Percentiles rank a stretch among this genome's conserved stretches.
Evolutionary conservation across 2,329 filamentous ascomycete species (phyloP).

Genomic region (Fusarium coffeatum): DNA sequence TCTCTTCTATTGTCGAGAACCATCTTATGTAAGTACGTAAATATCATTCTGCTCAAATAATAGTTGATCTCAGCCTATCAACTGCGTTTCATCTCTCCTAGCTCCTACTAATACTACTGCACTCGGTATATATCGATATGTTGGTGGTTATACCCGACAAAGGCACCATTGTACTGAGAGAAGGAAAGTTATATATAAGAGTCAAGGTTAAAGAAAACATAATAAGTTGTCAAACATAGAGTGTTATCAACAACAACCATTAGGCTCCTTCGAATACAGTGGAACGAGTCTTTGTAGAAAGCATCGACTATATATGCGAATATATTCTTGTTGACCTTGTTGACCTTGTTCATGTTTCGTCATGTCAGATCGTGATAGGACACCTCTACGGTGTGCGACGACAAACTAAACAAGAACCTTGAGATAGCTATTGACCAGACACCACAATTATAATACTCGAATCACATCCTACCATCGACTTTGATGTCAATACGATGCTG

Average conservation of each 20-base stretch:
- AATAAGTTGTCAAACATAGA: neutral
- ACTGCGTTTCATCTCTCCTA: neutral
- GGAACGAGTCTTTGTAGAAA: neutral
- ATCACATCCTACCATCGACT: neutral
- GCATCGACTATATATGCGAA: neutral
- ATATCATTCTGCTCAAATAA: neutral
- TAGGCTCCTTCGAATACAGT: neutral
- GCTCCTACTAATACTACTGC: neutral
- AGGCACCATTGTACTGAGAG: neutral
- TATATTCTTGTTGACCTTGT: neutral
- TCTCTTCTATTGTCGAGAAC: neutral
- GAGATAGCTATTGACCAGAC: neutral
- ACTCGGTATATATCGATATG: neutral
- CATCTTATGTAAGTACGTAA: fast-evolving
- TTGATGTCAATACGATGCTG: neutral
- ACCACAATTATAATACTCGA: neutral
- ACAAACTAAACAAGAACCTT: neutral
- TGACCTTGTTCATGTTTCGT: neutral
- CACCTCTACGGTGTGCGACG: neutral
- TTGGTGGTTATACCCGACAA: neutral
- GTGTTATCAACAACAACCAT: neutral
- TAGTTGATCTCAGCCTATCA: neutral
- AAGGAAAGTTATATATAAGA: neutral
- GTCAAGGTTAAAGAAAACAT: neutral
- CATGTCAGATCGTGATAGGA: neutral